Base-by-base conservation (phyloP, 2,329 filamentous ascomycete species). In the Sclerotinia trifoliorum region DNA sequence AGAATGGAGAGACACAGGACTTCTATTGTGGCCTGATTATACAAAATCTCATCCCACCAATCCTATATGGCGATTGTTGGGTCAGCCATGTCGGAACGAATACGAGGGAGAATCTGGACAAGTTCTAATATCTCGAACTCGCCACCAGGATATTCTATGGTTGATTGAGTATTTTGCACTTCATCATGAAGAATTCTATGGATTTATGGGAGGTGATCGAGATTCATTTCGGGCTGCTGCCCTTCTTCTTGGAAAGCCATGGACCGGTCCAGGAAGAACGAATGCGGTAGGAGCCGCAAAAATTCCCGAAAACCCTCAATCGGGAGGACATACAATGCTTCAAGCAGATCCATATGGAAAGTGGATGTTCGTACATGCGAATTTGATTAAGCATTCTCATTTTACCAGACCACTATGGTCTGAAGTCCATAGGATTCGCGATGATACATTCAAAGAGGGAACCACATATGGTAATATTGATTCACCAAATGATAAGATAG, bases 341-440 rank as follows among this genome's bases (percentile, higher is more conserved):
- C 71, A 73, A 24, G 68, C 70, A 48, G 70, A 72, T 21, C 66
- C 64, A 21, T 67, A 69, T 19, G 71, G 71, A 32, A 67, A 63
- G 39, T 72, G 70, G 70, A 57, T 70, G 67, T 73, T 73, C 52
- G 70, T 73, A n/a, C 71, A 73, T 68, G 71, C 70, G 46, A 72
- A 72, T 68, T 26, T 73, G 66, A 70, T 73, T 5, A 73, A 73
- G 44, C 70, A 73, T 69, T 61, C 60, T 5, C 19, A 54, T 5
- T 73, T 73, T 17, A 1, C 15, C 0, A 58, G 54, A 19, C 71
- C 71, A 6, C 56, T 73, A 15, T 73, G 71, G 71, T 32, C 65
- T n/a, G 49, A 65, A 32, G 70, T 73, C 32, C 69, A 71, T 35
- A 58, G 70, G 15, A 70, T 63, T 19, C 46, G 64, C 15, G 17